Evolutionary conservation across 2,329 filamentous ascomycete genomes (phyloP), one percentile per base, ranked within the genome.

Genomic region (Fusarium sp.): DNA sequence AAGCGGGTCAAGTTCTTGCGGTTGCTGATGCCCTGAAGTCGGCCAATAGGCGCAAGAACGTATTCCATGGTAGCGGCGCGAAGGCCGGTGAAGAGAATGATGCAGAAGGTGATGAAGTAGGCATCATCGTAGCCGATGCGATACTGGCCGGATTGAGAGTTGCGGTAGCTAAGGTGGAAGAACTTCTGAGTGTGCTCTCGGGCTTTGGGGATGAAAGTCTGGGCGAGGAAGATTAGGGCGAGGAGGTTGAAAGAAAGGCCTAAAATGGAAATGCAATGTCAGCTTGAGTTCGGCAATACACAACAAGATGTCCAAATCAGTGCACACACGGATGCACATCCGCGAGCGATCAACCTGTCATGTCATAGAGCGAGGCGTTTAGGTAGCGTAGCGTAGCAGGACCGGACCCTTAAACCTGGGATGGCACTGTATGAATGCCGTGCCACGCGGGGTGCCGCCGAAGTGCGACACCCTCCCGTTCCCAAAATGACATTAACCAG

Each of bases 41-140:
- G 89, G 42, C 92, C 94, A 57, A 97, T 81, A 9, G 95, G 96
- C 21, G 89, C 89, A 52, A 98, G 85, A 15, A 97, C 75, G 82
- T 97, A 96, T 78, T 98, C 94, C 89, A 98, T 97, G 58, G 88
- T 84, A 53, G 89, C 89, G 38, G 93, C 94, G 62, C 96, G 91
- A 52, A 98, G 85, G 23, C 92, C 94, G 4, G 93, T 98, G 78
- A 98, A 94, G 57, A 94, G 86, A 57, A 97, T 85, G 71, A 97
- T 88, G 84, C 91, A 95, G 28, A 94, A 93, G 13, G 87, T 79
- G 57, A 98, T 90, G 76, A 97, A 89, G 79, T 92, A 93, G 67
- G 89, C 83, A 80, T 99, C 96, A 76, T 97, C 91, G 78, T 85
- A 86, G 65, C 96, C 95, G 71, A 91, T 87, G 46, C 88, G 88